Conservation (phyloP, 768 basidiomycete genomes). For the Tubosaeta brunneosetosa region DNA sequence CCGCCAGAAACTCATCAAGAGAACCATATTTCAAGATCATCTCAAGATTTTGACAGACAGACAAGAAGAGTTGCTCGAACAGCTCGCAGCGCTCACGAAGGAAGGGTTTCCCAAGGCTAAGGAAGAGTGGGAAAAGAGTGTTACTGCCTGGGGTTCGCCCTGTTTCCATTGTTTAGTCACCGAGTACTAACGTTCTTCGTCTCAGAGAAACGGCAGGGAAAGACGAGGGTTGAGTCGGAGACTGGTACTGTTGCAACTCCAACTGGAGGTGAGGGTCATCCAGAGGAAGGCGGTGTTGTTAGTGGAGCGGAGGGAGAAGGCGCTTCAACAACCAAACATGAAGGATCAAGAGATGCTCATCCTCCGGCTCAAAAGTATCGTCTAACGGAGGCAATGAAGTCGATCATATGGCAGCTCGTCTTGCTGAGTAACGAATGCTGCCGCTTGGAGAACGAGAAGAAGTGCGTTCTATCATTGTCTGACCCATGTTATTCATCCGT, state of each 20-base stretch:
- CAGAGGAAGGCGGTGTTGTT: constrained; percentile 31
- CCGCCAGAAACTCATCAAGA: constrained; percentile 83
- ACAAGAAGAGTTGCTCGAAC: constrained; percentile 63
- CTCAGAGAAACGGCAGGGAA: constrained; percentile 56
- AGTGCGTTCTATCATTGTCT: constrained; percentile 31
- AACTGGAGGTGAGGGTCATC: constrained; percentile 17
- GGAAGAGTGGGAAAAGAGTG: constrained; percentile 73
- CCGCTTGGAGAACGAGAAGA: constrained; percentile 61
- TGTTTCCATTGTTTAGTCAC: neutral
- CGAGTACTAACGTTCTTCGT: neutral
- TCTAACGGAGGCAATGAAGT: constrained; percentile 78
- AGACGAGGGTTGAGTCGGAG: constrained; percentile 35
- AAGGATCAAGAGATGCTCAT: constrained; percentile 40
- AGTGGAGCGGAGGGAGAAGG: constrained; percentile 27
- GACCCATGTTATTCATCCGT: neutral
- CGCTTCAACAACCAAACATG: constrained; percentile 20
- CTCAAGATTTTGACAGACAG: constrained; percentile 57
- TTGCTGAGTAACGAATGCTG: constrained; percentile 80
- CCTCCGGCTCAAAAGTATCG: constrained; percentile 75
- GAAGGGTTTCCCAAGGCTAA: constrained; percentile 64
- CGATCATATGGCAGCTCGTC: constrained; percentile 74
- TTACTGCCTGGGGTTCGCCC: constrained; percentile 61
- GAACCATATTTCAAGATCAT: constrained; percentile 79
- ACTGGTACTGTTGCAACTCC: constrained; percentile 31
- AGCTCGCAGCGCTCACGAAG: constrained; percentile 57